These are phyloP conservation scores for Helotiales sp. DNA, from an alignment of 2,329 filamentous ascomycete species.

Conservation along the genomic window DNA sequence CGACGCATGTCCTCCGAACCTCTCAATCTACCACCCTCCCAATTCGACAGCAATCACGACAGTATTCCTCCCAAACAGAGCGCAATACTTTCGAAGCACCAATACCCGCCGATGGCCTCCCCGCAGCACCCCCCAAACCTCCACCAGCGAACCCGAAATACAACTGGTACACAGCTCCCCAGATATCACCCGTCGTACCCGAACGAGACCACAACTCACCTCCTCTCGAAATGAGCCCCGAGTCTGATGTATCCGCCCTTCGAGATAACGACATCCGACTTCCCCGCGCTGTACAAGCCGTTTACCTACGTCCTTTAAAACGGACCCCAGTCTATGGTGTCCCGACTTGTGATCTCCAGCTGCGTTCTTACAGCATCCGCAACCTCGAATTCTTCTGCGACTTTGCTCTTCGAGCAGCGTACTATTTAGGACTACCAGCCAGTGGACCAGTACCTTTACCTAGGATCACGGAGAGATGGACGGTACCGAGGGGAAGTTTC, in stretches of 20 bases:
- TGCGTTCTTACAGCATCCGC: constrained; percentile 86
- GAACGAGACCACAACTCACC: neutral
- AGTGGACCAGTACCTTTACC: constrained; percentile 85
- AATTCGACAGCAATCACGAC: neutral
- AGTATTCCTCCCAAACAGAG: neutral
- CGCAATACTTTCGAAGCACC: neutral
- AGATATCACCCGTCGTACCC: neutral
- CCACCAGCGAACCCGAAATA: neutral
- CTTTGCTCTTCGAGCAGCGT: constrained; percentile 91
- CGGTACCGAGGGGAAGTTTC: constrained; percentile 84
- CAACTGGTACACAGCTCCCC: neutral
- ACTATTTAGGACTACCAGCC: constrained; percentile 86
- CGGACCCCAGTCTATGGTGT: constrained; percentile 73
- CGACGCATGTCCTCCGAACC: constrained; percentile 1
- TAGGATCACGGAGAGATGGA: constrained; percentile 88
- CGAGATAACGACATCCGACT: constrained; percentile 42
- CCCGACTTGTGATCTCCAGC: constrained; percentile 85
- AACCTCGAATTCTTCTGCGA: constrained; percentile 94
- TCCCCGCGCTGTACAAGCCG: constrained; percentile 78
- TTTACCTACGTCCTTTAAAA: constrained; percentile 83
- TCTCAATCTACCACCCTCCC: neutral
- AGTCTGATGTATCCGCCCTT: neutral
- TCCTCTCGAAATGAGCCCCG: neutral
- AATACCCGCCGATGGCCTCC: neutral
- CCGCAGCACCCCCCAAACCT: neutral